These are phyloP conservation scores for Macrophomina tecta DNA, from an alignment of 2,329 filamentous ascomycete species.

Conservation along the genomic window DNA sequence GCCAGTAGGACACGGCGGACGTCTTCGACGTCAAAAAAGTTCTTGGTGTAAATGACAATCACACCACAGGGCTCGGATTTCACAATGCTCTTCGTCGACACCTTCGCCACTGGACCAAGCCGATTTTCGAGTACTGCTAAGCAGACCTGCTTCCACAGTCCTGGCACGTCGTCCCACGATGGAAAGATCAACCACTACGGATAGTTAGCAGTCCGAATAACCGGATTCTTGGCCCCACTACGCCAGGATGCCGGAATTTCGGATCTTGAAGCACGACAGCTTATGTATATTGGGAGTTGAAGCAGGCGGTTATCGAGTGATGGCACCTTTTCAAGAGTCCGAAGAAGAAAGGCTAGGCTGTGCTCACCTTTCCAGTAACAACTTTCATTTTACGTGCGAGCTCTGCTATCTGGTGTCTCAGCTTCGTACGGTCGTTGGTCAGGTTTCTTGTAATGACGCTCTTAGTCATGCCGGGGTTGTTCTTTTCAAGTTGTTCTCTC, in stretches of 20 bases:
- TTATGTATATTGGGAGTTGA: too few species aligned
- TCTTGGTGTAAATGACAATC: slow-evolving; percentile 78
- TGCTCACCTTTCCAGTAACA: slow-evolving; percentile 68
- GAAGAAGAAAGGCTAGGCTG: neutral
- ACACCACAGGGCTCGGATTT: slow-evolving; percentile 57
- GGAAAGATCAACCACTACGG: slow-evolving; percentile 77
- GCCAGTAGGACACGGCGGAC: slow-evolving; percentile 70
- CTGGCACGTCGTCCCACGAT: slow-evolving; percentile 59
- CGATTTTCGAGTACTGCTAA: slow-evolving; percentile 70
- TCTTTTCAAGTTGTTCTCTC: slow-evolving; percentile 57
- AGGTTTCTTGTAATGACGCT: slow-evolving; percentile 47
- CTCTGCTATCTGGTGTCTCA: slow-evolving; percentile 63
- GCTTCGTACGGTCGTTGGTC: slow-evolving; percentile 47
- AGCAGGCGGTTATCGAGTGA: too few species aligned
- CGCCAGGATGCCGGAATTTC: neutral
- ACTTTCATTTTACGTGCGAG: slow-evolving; percentile 66
- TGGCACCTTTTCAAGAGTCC: too few species aligned
- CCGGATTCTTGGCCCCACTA: neutral
- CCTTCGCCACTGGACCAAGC: slow-evolving; percentile 76
- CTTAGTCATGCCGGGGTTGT: slow-evolving; percentile 56
- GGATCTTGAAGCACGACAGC: too few species aligned
- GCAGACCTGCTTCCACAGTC: slow-evolving; percentile 70
- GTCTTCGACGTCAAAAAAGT: slow-evolving; percentile 74
- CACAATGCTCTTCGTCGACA: slow-evolving; percentile 59
- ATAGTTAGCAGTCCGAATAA: slow-evolving; percentile 25